A percentile compares a stretch with the other conserved stretches of the same genome.
These are phyloP conservation scores for Penicillium sp. DNA, from an alignment of 2,329 filamentous ascomycete species.

Conservation along the genomic window DNA sequence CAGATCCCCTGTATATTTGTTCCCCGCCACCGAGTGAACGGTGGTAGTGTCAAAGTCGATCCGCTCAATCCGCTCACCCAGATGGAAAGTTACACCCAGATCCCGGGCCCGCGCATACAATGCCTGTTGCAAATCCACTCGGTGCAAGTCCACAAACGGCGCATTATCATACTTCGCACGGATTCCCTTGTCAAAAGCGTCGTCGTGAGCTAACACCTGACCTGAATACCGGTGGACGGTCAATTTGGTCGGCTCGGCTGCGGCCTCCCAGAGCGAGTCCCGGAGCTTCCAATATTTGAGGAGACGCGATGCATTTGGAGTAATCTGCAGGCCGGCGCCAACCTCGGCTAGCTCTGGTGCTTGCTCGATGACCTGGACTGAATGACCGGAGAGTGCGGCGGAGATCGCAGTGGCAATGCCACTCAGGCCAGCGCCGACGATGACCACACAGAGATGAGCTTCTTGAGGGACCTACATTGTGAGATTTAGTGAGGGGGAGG, in stretches of 20 bases:
- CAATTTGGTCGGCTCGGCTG: slow-evolving; percentile 38
- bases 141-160: slow-evolving; percentile 64
- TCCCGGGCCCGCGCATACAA: slow-evolving; percentile 56
- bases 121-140: slow-evolving; percentile 62
- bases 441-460: slow-evolving; percentile 31
- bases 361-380: slow-evolving; percentile 36
- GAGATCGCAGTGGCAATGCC: slow-evolving; percentile 39
- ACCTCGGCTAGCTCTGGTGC: slow-evolving; percentile 43
- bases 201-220: slow-evolving; percentile 49
- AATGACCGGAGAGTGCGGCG: slow-evolving; percentile 31
- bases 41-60: slow-evolving; percentile 41
- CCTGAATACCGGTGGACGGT: slow-evolving; percentile 43
- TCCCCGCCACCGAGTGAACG: slow-evolving; percentile 48
- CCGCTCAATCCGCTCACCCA: slow-evolving; percentile 53
- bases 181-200: slow-evolving; percentile 58
- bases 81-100: slow-evolving; percentile 56
- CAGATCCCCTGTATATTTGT: slow-evolving; percentile 55
- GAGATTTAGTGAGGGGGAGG: background rate
- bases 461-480: slow-evolving; percentile 22
- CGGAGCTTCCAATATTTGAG: slow-evolving; percentile 36
- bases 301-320: slow-evolving; percentile 39
- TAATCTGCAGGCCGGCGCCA: slow-evolving; percentile 69
- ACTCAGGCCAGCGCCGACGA: slow-evolving; percentile 39
- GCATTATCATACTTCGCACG: slow-evolving; percentile 57
- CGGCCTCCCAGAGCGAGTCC: slow-evolving; percentile 32